phyloP scores from a whole-genome alignment of 169 alveolate genomes.

The Plasmodium gonderi region DNA sequence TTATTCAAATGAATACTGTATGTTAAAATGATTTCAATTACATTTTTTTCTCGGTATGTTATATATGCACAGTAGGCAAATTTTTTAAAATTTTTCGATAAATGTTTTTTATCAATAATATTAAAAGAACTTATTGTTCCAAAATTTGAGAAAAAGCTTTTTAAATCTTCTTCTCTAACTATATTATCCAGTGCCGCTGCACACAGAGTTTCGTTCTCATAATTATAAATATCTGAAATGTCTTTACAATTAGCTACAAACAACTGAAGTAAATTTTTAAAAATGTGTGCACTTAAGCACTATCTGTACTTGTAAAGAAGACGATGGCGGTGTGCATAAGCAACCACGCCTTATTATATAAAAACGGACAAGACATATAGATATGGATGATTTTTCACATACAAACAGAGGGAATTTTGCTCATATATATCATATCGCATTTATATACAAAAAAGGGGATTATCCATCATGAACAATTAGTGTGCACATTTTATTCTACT shows the following conservation, averaged over 20 bases:
- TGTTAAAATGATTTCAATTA: constrained; percentile 21
- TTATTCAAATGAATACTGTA: constrained; percentile 23
- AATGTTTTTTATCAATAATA: constrained; percentile 18
- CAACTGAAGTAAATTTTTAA: too few relatives aligned
- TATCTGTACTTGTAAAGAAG: too few relatives aligned
- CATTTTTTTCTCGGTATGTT: constrained; percentile 29
- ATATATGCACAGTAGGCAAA: constrained; percentile 59
- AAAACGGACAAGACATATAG: too few relatives aligned
- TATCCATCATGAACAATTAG: too few relatives aligned
- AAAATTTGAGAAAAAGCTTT: constrained; percentile 29
- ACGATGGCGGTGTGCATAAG: not conserved
- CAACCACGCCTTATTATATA: not conserved
- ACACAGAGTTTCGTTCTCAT: constrained; percentile 18
- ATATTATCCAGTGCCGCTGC: constrained; percentile 58
- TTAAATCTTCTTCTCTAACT: constrained; percentile 26
- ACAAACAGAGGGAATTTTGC: too few relatives aligned
- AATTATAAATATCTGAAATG: not conserved
- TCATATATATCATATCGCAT: too few relatives aligned
- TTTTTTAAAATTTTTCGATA: constrained; percentile 49
- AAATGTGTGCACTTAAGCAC: too few relatives aligned
- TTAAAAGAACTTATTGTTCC: constrained; percentile 50
- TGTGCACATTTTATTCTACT: too few relatives aligned
- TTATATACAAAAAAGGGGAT: too few relatives aligned
- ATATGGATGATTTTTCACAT: too few relatives aligned
- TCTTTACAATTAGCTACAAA: constrained; percentile 35